Conservation (phyloP, 108 stramenopile genomes). For the Fragilaria radians region DNA sequence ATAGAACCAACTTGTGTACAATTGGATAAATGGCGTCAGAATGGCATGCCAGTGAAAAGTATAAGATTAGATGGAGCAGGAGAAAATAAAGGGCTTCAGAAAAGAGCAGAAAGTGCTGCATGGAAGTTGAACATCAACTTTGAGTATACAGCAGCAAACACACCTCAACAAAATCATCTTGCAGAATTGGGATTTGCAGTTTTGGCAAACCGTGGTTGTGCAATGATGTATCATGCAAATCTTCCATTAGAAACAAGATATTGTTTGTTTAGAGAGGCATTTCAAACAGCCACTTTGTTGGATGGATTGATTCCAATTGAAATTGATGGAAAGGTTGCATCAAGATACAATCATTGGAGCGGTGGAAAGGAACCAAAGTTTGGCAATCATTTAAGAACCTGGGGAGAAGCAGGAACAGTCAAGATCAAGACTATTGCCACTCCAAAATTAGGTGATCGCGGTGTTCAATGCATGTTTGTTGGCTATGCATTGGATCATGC, state of each 20-base stretch:
- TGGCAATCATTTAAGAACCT: constrained; percentile 10
- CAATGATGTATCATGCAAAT: constrained; percentile 3
- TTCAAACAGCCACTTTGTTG: constrained; percentile 9
- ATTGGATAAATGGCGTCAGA: constrained; percentile 5
- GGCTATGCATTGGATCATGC: constrained; percentile 10
- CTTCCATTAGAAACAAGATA: no score
- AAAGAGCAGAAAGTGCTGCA: constrained; percentile 1
- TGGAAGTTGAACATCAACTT: constrained; percentile 16
- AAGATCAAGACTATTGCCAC: not conserved
- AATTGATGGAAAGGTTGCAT: constrained; percentile 3
- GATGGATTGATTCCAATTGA: constrained; percentile 12
- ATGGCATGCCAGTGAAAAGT: constrained; percentile 5
- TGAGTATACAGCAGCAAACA: constrained; percentile 16
- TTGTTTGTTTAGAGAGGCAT: constrained; percentile 1
- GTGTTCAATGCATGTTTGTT: constrained; percentile 18
- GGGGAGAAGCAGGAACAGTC: no score
- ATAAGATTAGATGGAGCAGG: constrained; percentile 12
- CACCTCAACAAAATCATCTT: no score
- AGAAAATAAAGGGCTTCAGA: constrained; percentile 10
- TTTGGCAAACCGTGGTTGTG: constrained; percentile 11
- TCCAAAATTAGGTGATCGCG: constrained; percentile 13
- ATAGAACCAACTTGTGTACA: constrained; percentile 10
- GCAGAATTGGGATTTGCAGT: no score
- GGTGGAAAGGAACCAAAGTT: constrained; percentile 7
- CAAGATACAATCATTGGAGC: constrained; percentile 9